Evolutionary conservation across 1,284 basidiomycete species (phyloP).

Genomic region (Coniferiporia weirii): DNA sequence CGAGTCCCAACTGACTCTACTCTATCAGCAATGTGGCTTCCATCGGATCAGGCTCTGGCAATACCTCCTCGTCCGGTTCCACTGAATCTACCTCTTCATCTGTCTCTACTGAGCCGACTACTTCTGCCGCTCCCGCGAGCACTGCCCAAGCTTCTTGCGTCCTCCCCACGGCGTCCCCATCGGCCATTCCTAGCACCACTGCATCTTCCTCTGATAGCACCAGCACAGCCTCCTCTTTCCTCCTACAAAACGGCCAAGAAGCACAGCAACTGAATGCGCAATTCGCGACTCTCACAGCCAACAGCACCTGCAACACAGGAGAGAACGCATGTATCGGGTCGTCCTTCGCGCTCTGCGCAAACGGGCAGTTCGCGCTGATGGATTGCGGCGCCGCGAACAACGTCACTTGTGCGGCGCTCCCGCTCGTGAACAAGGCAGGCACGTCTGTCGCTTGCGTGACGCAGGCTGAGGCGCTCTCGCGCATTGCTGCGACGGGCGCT

Average conservation of each 20-base stretch:
- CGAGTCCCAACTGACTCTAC: too few relatives aligned
- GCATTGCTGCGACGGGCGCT: conserved; percentile 44
- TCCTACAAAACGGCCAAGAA: conserved; percentile 21
- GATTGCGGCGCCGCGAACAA: conserved; percentile 32
- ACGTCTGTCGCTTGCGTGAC: conserved; percentile 45
- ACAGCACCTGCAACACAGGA: conserved; percentile 29
- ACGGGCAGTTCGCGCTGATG: conserved; percentile 31
- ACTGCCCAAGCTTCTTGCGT: too few relatives aligned
- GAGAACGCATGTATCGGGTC: conserved; percentile 40
- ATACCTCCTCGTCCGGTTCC: too few relatives aligned
- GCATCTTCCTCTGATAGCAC: not conserved
- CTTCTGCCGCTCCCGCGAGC: too few relatives aligned
- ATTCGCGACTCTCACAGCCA: conserved; percentile 17
- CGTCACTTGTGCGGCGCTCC: conserved; percentile 45
- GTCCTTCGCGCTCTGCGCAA: conserved; percentile 35
- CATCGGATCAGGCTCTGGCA: too few relatives aligned
- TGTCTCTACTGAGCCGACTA: too few relatives aligned
- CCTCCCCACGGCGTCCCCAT: too few relatives aligned
- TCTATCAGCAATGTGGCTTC: too few relatives aligned
- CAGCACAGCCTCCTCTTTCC: conserved; percentile 14
- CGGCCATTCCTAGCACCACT: not conserved
- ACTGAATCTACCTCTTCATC: too few relatives aligned
- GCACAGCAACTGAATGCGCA: conserved; percentile 21
- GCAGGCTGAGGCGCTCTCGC: conserved; percentile 34
- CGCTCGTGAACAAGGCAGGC: conserved; percentile 46